A percentile compares a stretch with the other conserved stretches of the same genome.
Evolutionary conservation across 108 stramenopile species (phyloP).

Genomic region (Discostella stelligeroides): DNA sequence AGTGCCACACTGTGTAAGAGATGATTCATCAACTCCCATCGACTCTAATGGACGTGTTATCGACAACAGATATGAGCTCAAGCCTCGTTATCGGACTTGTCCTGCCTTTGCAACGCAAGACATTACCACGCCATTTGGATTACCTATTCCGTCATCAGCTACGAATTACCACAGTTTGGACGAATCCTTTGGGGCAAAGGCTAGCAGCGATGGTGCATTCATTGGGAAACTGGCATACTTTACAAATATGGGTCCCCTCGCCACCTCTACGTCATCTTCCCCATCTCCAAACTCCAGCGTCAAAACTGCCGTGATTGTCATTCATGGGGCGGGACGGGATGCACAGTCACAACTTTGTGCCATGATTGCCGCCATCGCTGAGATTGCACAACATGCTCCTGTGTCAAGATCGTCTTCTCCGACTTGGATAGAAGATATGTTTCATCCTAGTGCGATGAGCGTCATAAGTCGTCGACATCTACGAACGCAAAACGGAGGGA

Average conservation of each 20-base stretch:
- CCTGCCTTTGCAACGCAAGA: too few relatives aligned
- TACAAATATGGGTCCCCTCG: conserved; percentile 51
- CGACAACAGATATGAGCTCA: too few relatives aligned
- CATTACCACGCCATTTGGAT: too few relatives aligned
- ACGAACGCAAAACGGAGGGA: not conserved
- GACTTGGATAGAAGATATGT: too few relatives aligned
- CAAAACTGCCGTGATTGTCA: conserved; percentile 48
- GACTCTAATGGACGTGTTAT: too few relatives aligned
- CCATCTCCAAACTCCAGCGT: conserved; percentile 11
- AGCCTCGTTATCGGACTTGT: too few relatives aligned
- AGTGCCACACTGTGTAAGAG: too few relatives aligned
- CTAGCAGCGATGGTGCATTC: not conserved
- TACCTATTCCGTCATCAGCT: conserved; percentile 1
- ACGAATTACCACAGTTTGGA: not conserved
- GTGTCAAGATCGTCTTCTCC: too few relatives aligned
- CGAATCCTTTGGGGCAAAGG: not conserved
- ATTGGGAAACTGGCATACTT: conserved; percentile 56
- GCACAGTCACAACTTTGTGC: conserved; percentile 74
- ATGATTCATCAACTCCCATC: too few relatives aligned
- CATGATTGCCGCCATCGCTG: conserved; percentile 50
- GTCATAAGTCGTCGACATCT: conserved; percentile 1
- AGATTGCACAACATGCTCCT: too few relatives aligned
- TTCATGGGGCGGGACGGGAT: conserved; percentile 79
- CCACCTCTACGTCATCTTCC: too few relatives aligned
- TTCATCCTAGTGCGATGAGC: too few relatives aligned